Conservation (phyloP, 495 filamentous ascomycete species). For the Penicillium paxilli region DNA sequence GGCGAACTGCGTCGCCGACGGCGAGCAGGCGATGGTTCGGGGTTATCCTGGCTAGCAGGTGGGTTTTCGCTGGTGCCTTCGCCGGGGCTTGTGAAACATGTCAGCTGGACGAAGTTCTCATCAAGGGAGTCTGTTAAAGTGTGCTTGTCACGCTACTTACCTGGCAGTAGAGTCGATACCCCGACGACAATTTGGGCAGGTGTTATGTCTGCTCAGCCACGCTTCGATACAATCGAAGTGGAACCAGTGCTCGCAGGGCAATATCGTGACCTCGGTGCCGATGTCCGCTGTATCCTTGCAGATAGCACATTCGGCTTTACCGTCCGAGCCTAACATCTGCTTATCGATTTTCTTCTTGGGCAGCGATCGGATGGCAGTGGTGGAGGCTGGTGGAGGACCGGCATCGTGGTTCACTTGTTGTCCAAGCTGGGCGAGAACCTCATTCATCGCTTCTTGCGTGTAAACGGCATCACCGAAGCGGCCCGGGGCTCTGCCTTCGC, state of each 20-base stretch:
- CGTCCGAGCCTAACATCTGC: slow-evolving; percentile 62
- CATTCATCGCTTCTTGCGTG: slow-evolving; percentile 85
- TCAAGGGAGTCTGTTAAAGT: neutral
- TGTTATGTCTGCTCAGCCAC: slow-evolving; percentile 87
- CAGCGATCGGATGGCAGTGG: slow-evolving; percentile 69
- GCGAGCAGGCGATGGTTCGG: slow-evolving; percentile 14
- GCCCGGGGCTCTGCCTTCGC: slow-evolving; percentile 40
- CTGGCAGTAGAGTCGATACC: slow-evolving; percentile 55
- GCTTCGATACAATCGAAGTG: slow-evolving; percentile 73
- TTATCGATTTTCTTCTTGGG: slow-evolving; percentile 66
- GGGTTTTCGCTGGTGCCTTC: slow-evolving; percentile 37
- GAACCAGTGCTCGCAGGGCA: slow-evolving; percentile 94
- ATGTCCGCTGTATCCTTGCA: slow-evolving; percentile 86
- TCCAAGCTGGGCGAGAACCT: slow-evolving; percentile 84
- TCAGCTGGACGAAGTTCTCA: neutral
- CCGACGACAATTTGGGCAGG: slow-evolving; percentile 84
- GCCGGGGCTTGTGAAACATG: slow-evolving; percentile 9
- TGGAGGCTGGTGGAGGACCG: slow-evolving; percentile 79
- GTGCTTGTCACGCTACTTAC: slow-evolving; percentile 20
- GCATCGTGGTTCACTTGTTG: slow-evolving; percentile 73
- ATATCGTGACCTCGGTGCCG: slow-evolving; percentile 70
- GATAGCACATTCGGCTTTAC: slow-evolving; percentile 82
- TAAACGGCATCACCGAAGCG: slow-evolving; percentile 84
- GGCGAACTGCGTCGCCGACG: slow-evolving; percentile 20
- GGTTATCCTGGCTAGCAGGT: slow-evolving; percentile 27